phyloP scores from a whole-genome alignment of 2,329 filamentous ascomycete genomes.

The Pleochaeta shiraiana region DNA sequence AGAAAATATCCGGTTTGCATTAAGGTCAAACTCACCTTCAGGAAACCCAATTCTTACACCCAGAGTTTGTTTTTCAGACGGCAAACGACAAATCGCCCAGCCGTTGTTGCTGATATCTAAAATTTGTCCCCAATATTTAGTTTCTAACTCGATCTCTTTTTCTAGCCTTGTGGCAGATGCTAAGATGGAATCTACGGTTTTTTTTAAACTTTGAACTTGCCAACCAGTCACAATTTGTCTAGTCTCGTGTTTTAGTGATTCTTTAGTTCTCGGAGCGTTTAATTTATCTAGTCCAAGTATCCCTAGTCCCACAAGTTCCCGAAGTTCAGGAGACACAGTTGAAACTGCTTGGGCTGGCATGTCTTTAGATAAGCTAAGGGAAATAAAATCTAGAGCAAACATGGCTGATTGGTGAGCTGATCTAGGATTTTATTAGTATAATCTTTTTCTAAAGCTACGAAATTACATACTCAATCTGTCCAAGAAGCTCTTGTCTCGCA shows the following conservation, averaged over 20 bases:
- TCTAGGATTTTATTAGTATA: slow-evolving; percentile 11
- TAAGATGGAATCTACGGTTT: slow-evolving; percentile 50
- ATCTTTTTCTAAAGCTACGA: neutral
- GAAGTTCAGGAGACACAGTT: slow-evolving; percentile 49
- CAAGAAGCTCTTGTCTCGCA: slow-evolving; percentile 35
- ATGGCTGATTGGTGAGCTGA: slow-evolving; percentile 37
- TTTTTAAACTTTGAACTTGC: slow-evolving; percentile 56
- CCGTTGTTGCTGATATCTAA: slow-evolving; percentile 60
- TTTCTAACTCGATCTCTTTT: slow-evolving; percentile 58
- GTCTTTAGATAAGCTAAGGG: slow-evolving; percentile 65
- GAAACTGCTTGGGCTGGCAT: slow-evolving; percentile 43
- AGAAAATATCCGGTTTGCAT: neutral
- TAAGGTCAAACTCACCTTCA: slow-evolving; percentile 24
- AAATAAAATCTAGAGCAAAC: slow-evolving; percentile 61
- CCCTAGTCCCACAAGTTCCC: slow-evolving; percentile 49
- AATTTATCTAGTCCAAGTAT: slow-evolving; percentile 49
- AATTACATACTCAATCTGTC: slow-evolving; percentile 30
- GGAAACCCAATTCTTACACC: slow-evolving; percentile 79
- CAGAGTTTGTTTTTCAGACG: slow-evolving; percentile 48
- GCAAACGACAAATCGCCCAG: slow-evolving; percentile 67
- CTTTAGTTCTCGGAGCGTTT: slow-evolving; percentile 34
- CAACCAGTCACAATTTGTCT: slow-evolving; percentile 42
- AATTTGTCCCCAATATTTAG: slow-evolving; percentile 75
- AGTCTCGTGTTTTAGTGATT: slow-evolving; percentile 32
- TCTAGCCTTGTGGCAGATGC: slow-evolving; percentile 50